Percentiles rank a stretch among this genome's conserved stretches.
Conservation (phyloP, 2,329 filamentous ascomycete genomes). For the Trematosphaeria pertusa region DNA sequence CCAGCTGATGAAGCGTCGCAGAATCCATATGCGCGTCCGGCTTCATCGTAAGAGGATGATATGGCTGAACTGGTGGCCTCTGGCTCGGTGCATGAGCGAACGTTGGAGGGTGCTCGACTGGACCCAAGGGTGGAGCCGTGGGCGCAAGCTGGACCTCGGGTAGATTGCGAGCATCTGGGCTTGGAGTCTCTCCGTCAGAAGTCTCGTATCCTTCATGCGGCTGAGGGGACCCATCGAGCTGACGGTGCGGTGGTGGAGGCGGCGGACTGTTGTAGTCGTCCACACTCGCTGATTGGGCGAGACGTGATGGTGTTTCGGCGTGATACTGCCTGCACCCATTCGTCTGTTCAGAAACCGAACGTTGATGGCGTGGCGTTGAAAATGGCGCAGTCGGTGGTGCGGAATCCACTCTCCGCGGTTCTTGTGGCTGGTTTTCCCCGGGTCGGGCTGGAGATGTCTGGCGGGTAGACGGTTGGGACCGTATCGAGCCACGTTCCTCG, state of each 20-base stretch:
- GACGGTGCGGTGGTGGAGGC: constrained; percentile 50
- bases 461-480: constrained; percentile 55
- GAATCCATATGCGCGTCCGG: constrained; percentile 85
- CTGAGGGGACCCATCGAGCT: constrained; percentile 26
- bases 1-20: constrained; percentile 81
- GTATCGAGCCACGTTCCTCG: constrained; percentile 50
- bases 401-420: constrained; percentile 52
- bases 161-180: constrained; percentile 34
- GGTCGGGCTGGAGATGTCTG: constrained; percentile 51
- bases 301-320: constrained; percentile 47
- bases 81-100: constrained; percentile 79
- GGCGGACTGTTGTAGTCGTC: constrained; percentile 47
- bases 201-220: constrained; percentile 39
- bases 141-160: constrained; percentile 46
- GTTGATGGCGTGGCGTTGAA: constrained; percentile 50
- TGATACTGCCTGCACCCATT: constrained; percentile 53
- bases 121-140: constrained; percentile 66
- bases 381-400: constrained; percentile 45
- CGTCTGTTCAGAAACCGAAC: constrained; percentile 56
- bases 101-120: constrained; percentile 77
- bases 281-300: constrained; percentile 45
- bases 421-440: constrained; percentile 31
- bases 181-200: constrained; percentile 33
- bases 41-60: constrained; percentile 76
- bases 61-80: constrained; percentile 72